Percentiles rank a stretch among this genome's conserved stretches.
These are phyloP conservation scores for Schwanniomyces vanrijiae DNA, from an alignment of 805 yeast genomes.

Conservation along the genomic window DNA sequence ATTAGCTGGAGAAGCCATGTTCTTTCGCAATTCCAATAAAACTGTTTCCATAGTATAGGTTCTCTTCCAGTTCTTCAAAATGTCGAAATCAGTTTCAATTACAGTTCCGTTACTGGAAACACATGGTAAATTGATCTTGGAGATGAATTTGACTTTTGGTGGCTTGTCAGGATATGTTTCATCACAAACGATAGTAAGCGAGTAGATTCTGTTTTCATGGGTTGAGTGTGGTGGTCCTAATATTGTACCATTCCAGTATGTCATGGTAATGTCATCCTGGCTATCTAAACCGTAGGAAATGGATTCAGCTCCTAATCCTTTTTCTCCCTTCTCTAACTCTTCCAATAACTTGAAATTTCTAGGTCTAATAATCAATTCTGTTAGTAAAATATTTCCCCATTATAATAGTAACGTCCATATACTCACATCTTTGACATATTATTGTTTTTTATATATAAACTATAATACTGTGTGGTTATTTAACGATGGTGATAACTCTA, in stretches of 20 bases:
- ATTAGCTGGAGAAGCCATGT: conserved; percentile 80
- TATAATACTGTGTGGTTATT: conserved; percentile 58
- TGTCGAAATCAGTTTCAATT: conserved; percentile 49
- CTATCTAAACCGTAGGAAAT: conserved; percentile 93
- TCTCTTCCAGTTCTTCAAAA: conserved; percentile 82
- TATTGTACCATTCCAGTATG: conserved; percentile 96
- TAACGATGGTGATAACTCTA: conserved; percentile 44
- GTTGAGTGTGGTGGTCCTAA: conserved; percentile 91
- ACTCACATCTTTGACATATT: conserved; percentile 51
- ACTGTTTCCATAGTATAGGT: conserved; percentile 93
- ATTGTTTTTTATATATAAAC: conserved; percentile 11
- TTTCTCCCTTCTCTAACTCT: conserved; percentile 97
- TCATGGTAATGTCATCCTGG: conserved; percentile 89
- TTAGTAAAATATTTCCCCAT: conserved; percentile 9
- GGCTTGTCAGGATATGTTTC: conserved; percentile 85
- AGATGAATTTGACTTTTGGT: conserved; percentile 76
- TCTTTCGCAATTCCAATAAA: conserved; percentile 78
- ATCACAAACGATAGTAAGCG: conserved; percentile 79
- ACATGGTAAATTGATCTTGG: conserved; percentile 88
- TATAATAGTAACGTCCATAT: not conserved
- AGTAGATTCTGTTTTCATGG: conserved; percentile 93
- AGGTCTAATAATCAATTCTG: conserved; percentile 50
- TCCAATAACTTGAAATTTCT: conserved; percentile 92
- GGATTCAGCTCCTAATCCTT: conserved; percentile 95
- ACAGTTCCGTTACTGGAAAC: conserved; percentile 69